These are phyloP conservation scores for Clitoria ternatea DNA, from an alignment of 306 rosid species.

Conservation along the genomic window DNA sequence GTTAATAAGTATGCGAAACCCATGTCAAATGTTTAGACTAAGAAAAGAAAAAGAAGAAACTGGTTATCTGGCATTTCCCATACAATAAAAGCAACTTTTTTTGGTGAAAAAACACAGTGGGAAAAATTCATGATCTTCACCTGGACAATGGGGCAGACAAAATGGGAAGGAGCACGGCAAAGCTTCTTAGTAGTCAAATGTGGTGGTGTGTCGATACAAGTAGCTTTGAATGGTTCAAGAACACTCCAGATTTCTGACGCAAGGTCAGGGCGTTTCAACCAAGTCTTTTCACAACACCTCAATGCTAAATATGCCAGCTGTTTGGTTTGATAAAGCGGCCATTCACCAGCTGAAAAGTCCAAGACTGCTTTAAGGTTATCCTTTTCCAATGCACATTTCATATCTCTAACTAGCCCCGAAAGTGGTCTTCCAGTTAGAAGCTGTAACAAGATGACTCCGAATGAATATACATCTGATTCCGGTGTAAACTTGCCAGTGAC, in stretches of 20 bases:
- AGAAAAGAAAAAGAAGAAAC: not conserved
- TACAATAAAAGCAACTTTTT: not conserved
- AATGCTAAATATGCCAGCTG: constrained; percentile 67
- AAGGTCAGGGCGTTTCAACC: constrained; percentile 59
- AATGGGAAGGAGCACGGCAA: constrained; percentile 75
- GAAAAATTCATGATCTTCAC: constrained; percentile 39
- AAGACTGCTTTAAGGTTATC: constrained; percentile 48
- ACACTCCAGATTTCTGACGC: constrained; percentile 56
- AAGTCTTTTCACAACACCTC: constrained; percentile 60
- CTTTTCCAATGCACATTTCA: constrained; percentile 65
- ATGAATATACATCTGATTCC: constrained; percentile 80
- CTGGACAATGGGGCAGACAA: constrained; percentile 93
- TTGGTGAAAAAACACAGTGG: not conserved
- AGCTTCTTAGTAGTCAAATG: constrained; percentile 53
- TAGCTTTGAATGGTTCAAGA: constrained; percentile 67
- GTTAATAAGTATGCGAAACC: not conserved
- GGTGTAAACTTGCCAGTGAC: constrained; percentile 57
- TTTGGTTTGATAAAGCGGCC: constrained; percentile 69
- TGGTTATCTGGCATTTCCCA: constrained; percentile 5
- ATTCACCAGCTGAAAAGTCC: constrained; percentile 89
- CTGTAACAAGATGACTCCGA: constrained; percentile 65
- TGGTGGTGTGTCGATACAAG: constrained; percentile 39
- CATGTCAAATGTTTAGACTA: not conserved
- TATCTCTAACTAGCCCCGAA: constrained; percentile 55
- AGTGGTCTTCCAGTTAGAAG: constrained; percentile 67